These are phyloP conservation scores for Primulina eburnea DNA, from an alignment of 257 asterid genomes.

Conservation along the genomic window DNA sequence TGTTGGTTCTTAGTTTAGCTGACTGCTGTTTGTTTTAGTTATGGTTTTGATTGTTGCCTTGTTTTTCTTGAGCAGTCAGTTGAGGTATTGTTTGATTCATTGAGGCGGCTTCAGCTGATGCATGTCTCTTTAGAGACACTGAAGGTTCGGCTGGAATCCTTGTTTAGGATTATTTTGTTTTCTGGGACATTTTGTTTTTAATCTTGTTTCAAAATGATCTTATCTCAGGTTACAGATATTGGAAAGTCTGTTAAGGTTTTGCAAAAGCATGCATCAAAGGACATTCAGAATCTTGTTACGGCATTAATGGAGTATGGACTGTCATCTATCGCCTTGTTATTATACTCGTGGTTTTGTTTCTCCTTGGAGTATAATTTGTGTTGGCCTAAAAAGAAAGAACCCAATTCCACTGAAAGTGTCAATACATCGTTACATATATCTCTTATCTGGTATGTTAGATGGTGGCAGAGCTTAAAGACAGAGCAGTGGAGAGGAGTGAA, in stretches of 20 bases:
- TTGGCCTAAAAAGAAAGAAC: conserved; percentile 6
- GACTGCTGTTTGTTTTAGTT: not conserved
- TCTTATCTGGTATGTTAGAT: not conserved
- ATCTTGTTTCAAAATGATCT: not conserved
- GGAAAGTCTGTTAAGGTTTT: conserved; percentile 53
- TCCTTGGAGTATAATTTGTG: not conserved
- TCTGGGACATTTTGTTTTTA: not conserved
- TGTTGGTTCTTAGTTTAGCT: conserved; percentile 20
- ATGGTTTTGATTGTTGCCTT: conserved; percentile 18
- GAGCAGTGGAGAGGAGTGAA: not conserved
- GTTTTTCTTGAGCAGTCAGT: conserved; percentile 46
- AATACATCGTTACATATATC: not conserved
- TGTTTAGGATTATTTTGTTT: not conserved
- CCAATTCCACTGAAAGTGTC: not conserved
- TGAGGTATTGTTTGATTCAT: conserved; percentile 45
- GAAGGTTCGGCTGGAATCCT: conserved; percentile 47
- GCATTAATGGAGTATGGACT: conserved; percentile 43
- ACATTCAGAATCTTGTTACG: conserved; percentile 43
- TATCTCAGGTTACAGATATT: conserved; percentile 54
- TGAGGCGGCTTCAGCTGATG: conserved; percentile 67
- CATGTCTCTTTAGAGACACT: conserved; percentile 56
- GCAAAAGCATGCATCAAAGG: conserved; percentile 50
- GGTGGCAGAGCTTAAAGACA: not conserved
- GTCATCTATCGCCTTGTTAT: conserved; percentile 17
- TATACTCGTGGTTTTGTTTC: not conserved